Conservation (phyloP, 2,329 filamentous ascomycete species). For the Sclerotinia minor region DNA sequence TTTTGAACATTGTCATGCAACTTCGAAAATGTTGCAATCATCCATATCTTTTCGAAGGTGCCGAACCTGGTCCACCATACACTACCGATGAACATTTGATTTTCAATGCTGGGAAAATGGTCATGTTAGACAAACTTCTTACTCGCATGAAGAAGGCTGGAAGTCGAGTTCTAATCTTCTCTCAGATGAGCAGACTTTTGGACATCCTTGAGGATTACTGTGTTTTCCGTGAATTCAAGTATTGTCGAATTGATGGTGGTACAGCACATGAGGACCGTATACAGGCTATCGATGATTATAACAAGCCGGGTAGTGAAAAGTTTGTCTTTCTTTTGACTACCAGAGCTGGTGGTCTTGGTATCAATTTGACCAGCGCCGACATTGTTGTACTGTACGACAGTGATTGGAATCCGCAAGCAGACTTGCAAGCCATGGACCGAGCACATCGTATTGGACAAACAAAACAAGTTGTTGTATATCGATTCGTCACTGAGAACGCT, state of each 20-base stretch:
- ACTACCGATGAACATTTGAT: constrained; percentile 96
- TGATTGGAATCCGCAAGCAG: constrained; percentile 98
- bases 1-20: constrained; percentile 99
- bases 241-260: constrained; percentile 95
- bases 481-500: constrained; percentile 95
- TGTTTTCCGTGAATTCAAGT: constrained; percentile 90
- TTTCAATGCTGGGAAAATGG: constrained; percentile 95
- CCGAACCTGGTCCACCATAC: constrained; percentile 94
- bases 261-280: constrained; percentile 98
- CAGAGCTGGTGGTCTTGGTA: constrained; percentile 90
- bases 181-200: constrained; percentile 95
- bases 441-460: constrained; percentile 98
- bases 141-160: constrained; percentile 80
- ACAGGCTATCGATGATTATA: constrained; percentile 96
- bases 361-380: constrained; percentile 92
- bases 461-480: constrained; percentile 95
- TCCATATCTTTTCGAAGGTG: constrained; percentile 95
- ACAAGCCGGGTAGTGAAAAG: constrained; percentile 91
- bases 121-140: constrained; percentile 89
- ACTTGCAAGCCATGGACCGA: constrained; percentile 98
- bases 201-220: constrained; percentile 99
- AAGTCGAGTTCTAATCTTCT: constrained; percentile 97
- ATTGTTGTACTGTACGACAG: constrained; percentile 97
- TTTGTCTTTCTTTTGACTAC: constrained; percentile 96
- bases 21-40: constrained; percentile 98